phyloP scores from a whole-genome alignment of 2,329 filamentous ascomycete species.

The Penicillium sp. region DNA sequence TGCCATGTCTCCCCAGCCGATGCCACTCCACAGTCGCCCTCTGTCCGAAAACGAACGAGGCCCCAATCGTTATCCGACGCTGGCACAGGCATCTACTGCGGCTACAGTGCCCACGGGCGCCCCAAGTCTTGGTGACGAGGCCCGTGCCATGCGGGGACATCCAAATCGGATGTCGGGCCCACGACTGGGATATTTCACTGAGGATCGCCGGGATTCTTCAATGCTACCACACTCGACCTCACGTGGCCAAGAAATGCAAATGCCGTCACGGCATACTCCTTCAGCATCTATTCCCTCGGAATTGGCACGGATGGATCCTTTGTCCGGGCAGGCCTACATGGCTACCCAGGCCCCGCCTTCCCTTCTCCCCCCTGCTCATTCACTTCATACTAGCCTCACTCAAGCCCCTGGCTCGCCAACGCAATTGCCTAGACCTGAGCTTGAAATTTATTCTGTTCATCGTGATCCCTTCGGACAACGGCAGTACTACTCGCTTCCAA shows the following conservation, averaged over 20 bases:
- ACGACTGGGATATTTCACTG: slow-evolving; percentile 45
- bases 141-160: slow-evolving; percentile 29
- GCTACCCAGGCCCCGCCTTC: slow-evolving; percentile 27
- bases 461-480: slow-evolving; percentile 38
- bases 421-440: slow-evolving; percentile 32
- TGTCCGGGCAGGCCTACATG: slow-evolving; percentile 33
- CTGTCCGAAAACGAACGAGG: slow-evolving; percentile 38
- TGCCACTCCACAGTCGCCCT: slow-evolving; percentile 32
- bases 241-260: slow-evolving; percentile 31
- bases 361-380: slow-evolving; percentile 33
- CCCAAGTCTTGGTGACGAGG: slow-evolving; percentile 35
- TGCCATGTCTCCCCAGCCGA: slow-evolving; percentile 32
- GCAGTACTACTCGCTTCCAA: slow-evolving; percentile 32
- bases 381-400: slow-evolving; percentile 36
- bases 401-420: slow-evolving; percentile 38
- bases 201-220: slow-evolving; percentile 38
- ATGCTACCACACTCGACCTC: slow-evolving; percentile 25
- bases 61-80: slow-evolving; percentile 36
- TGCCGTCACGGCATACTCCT: slow-evolving; percentile 33
- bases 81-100: slow-evolving; percentile 40
- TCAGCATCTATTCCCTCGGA: slow-evolving; percentile 26
- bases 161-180: slow-evolving; percentile 42
- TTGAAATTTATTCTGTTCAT: slow-evolving; percentile 36
- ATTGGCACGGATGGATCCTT: slow-evolving; percentile 36
- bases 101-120: slow-evolving; percentile 25